Evolutionary conservation across 2,329 filamentous ascomycete species (phyloP).

Genomic region (Curvularia lunata): DNA sequence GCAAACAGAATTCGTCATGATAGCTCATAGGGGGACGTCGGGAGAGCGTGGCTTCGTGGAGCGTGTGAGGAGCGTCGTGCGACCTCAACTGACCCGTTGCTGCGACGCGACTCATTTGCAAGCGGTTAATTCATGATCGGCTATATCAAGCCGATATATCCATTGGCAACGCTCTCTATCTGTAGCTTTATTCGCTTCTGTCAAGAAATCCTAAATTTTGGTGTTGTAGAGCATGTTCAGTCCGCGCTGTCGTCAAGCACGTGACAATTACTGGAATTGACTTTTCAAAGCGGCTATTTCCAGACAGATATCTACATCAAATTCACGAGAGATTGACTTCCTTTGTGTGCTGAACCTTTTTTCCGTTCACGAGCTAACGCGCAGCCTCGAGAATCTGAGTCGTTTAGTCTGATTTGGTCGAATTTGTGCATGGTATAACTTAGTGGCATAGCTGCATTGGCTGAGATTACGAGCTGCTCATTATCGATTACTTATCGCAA

Average conservation of each 20-base stretch:
- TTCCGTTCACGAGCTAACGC: neutral
- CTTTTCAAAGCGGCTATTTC: neutral
- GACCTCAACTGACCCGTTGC: conserved; percentile 9
- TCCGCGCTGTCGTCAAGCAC: neutral
- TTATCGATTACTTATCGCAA: neutral
- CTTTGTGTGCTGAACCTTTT: neutral
- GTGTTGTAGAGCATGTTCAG: neutral
- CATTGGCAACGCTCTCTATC: neutral
- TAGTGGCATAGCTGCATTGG: neutral
- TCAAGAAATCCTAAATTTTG: neutral
- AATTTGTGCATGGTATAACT: neutral
- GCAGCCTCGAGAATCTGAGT: neutral
- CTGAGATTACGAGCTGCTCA: neutral
- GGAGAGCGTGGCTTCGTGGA: conserved; percentile 17
- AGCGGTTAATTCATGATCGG: conserved; percentile 3
- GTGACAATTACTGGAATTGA: neutral
- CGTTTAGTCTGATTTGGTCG: neutral
- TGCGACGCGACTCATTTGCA: conserved; percentile 6
- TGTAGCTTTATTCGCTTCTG: neutral
- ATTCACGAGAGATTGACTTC: neutral
- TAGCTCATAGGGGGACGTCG: conserved; percentile 10
- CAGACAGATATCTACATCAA: neutral
- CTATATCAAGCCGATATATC: neutral
- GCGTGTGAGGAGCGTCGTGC: conserved; percentile 18
- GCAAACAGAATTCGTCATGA: conserved; percentile 13